These are phyloP conservation scores for Combretum micranthum DNA, from an alignment of 345 rosid genomes.

Conservation along the genomic window DNA sequence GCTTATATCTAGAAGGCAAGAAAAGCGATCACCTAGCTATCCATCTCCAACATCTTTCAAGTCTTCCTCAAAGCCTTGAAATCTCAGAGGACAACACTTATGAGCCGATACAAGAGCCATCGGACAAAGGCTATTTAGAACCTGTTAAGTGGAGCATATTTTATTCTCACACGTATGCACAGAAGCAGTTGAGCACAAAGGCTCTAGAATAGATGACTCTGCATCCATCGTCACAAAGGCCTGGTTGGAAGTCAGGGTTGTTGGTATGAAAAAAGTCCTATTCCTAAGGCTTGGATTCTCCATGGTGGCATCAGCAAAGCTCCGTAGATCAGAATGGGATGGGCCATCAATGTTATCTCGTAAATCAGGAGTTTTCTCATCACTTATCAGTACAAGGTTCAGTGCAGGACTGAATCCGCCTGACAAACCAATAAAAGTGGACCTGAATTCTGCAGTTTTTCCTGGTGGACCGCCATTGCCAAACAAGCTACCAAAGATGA, in stretches of 20 bases:
- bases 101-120: constrained; percentile 40
- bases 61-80: constrained; percentile 51
- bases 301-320: constrained; percentile 47
- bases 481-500: constrained; percentile 49
- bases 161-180: constrained; percentile 89
- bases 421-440: constrained; percentile 44
- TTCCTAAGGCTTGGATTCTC: constrained; percentile 90
- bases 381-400: constrained; percentile 59
- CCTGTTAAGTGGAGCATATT: constrained; percentile 90
- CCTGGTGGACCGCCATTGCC: constrained; percentile 72
- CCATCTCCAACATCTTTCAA: constrained; percentile 85
- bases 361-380: constrained; percentile 74
- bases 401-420: constrained; percentile 42
- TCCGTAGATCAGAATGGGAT: constrained; percentile 83
- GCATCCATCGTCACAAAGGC: constrained; percentile 83
- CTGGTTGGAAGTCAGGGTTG: constrained; percentile 81
- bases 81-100: constrained; percentile 52
- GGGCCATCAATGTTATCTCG: constrained; percentile 54
- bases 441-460: constrained; percentile 79
- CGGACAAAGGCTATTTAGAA: constrained; percentile 58
- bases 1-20: constrained; percentile 88
- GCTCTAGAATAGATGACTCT: constrained; percentile 50
- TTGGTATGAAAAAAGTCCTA: constrained; percentile 81
- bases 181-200: constrained; percentile 65
- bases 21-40: constrained; percentile 78